These are phyloP conservation scores for Penicillium sp. DNA, from an alignment of 2,329 filamentous ascomycete species.

Conservation along the genomic window DNA sequence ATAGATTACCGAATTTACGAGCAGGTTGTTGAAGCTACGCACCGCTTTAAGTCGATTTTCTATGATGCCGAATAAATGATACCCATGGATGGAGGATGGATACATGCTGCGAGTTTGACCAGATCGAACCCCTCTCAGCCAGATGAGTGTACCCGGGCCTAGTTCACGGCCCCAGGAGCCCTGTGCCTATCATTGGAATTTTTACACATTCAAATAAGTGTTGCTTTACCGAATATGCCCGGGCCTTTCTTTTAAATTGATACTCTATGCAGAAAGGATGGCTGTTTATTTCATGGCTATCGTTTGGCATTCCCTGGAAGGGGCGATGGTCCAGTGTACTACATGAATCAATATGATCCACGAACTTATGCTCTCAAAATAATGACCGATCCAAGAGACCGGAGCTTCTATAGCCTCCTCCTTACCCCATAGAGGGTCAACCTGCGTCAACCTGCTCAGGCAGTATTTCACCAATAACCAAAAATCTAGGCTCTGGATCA, in stretches of 20 bases:
- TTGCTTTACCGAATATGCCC: neutral
- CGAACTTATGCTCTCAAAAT: too few relatives aligned
- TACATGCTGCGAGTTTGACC: neutral
- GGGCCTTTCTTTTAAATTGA: neutral
- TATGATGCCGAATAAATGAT: slow-evolving; percentile 55
- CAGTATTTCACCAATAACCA: too few relatives aligned
- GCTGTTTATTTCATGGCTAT: too few relatives aligned
- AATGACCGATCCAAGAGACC: too few relatives aligned
- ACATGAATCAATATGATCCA: too few relatives aligned
- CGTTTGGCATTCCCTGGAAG: too few relatives aligned
- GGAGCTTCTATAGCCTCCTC: too few relatives aligned
- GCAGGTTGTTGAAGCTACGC: slow-evolving; percentile 82
- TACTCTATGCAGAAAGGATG: neutral
- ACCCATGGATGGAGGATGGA: neutral
- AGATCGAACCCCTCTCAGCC: neutral
- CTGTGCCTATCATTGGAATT: neutral
- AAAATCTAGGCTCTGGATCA: too few relatives aligned
- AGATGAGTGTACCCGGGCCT: too few relatives aligned
- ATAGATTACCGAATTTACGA: slow-evolving; percentile 76
- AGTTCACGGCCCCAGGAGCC: neutral
- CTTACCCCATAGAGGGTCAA: too few relatives aligned
- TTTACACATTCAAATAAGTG: neutral
- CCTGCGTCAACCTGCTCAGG: too few relatives aligned
- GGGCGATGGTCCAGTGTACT: too few relatives aligned
- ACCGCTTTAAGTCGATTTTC: slow-evolving; percentile 80